phyloP scores from a whole-genome alignment of 2,329 filamentous ascomycete species.

The Arthrobotrys megalospora region DNA sequence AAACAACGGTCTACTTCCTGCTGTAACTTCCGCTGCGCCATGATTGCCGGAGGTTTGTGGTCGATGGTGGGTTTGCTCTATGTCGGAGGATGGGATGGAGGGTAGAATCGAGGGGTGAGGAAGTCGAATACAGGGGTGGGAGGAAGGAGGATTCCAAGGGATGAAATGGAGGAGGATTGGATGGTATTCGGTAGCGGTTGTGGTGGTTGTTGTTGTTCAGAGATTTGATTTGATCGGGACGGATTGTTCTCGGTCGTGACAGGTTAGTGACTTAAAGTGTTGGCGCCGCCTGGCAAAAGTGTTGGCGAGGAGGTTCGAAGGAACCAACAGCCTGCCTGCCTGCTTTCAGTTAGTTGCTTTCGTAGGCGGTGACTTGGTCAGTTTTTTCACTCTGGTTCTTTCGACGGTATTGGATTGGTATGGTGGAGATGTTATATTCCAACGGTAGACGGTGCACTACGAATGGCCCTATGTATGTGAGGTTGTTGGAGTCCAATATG shows the following conservation, averaged over 20 bases:
- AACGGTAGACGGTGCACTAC: conserved; percentile 1
- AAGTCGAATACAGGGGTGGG: conserved; percentile 42
- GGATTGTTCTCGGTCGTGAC: conserved; percentile 43
- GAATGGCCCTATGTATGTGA: background rate
- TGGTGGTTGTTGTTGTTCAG: conserved; percentile 59
- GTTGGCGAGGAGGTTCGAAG: conserved; percentile 27
- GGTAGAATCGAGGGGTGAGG: conserved; percentile 52
- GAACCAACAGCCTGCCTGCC: conserved; percentile 1
- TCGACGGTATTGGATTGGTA: background rate
- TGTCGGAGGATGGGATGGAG: conserved; percentile 59
- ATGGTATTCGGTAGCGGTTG: conserved; percentile 28
- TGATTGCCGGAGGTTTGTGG: conserved; percentile 69
- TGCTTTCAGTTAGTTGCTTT: conserved; percentile 17
- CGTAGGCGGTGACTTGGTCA: conserved; percentile 20
- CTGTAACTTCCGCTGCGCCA: conserved; percentile 96
- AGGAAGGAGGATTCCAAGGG: conserved; percentile 56
- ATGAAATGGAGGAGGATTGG: conserved; percentile 46
- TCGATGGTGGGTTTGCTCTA: conserved; percentile 37
- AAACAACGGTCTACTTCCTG: conserved; percentile 99
- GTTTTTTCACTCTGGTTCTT: background rate
- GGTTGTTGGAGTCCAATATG: background rate
- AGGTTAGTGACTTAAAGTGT: conserved; percentile 35
- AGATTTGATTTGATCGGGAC: conserved; percentile 60
- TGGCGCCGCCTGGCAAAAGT: conserved; percentile 24
- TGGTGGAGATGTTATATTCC: background rate